Base-by-base conservation (phyloP, 176 grass and related monocot species). In the Puccinellia tenuiflora region DNA sequence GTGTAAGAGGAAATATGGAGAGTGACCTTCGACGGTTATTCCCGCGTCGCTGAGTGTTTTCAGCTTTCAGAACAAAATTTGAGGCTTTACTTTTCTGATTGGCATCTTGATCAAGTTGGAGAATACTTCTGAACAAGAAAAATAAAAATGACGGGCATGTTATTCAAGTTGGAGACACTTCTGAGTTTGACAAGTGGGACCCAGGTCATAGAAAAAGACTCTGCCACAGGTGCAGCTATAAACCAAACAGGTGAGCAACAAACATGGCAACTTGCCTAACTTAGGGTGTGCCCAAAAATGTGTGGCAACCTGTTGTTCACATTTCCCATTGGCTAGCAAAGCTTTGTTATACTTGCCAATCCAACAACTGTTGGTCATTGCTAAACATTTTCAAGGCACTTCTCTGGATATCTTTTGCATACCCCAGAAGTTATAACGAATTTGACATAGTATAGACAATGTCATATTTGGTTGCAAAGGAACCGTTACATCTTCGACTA, bases 1-100 rank as follows among this genome's bases (percentile, higher is more conserved):
- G 11, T 33, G 34, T 18, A 39, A 7, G 37, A 83, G 10, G 20
- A 46, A 34, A 38, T 50, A 33, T 20, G 59, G 71, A 51, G 18
- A 77, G 5, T 43, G 54, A 94, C 94, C 87, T 94, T 86, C 48
- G 63, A 77, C 80, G 74, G 84, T 88, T 73, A 81, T 86, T 83
- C 21, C 86, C 84, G 16, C 95, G 92, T 63, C 61, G 79, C 39
- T 95, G 92, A 62, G 68, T 88, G 40, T 93, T 95, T 68, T 92
- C 92, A 73, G 91, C 95, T 78, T 98, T 91, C 62, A 98, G 24
- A 71, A 93, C 85, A 93, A 88, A 98, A 75, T 67, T 90, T 42
- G 80, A 50, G 13, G 77, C 89, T 84, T 84, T 68, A 53, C 75
- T 81, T 85, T 90, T 89, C 48, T 85, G 40, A 40, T 87, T 86